Evolutionary conservation across 2,329 filamentous ascomycete species (phyloP), one percentile per base, ranked within the genome.

Genomic region (Biscogniauxia mediterranea): DNA sequence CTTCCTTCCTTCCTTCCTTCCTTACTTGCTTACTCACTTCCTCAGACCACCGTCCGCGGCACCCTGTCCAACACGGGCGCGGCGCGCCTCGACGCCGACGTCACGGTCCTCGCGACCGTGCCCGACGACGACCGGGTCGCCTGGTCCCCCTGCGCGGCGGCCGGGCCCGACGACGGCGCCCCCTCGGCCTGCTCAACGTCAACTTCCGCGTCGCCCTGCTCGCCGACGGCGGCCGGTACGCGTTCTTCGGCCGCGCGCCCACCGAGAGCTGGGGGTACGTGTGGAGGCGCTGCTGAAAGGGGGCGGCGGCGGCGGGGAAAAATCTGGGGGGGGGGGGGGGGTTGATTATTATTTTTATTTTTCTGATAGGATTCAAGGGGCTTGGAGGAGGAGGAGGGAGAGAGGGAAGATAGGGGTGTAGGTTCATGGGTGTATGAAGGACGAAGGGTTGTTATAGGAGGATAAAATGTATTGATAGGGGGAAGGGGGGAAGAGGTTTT

Each of bases 161-260:
- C 61, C 56, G 54, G 2, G 23, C 23, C 66, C 52, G 66, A 69
- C 55, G 75, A 76, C 42, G 69, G n/a, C n/a, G n/a, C n/a, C n/a
- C 66, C 65, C 70, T 76, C 42, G 76, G 76, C 21, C 72, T 77
- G 55, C 68, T 78, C 50, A 77, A 78, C 65, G 72, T 78, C 72
- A 77, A 78, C 69, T 78, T 78, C 70, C 73, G 76, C 60, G 72
- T 74, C 55, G 74, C 73, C 4, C 70, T 79, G 19, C 68, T 59
- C 28, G 73, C 73, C 23, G 70, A 70, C 52, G 73, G 68, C 42
- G 54, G 64, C 25, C 66, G 69, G 68, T 70, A 71, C 62, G 71
- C 65, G 20, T 74, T 71, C 66, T 78, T 77, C 59, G 74, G 76
- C 65, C 75, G 74, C 57, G 65, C 68, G 55, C 59, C 70, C 4